Percentiles rank a stretch among this genome's conserved stretches.
phyloP scores from a whole-genome alignment of 768 basidiomycete species.

The Boletellus emodensis region DNA sequence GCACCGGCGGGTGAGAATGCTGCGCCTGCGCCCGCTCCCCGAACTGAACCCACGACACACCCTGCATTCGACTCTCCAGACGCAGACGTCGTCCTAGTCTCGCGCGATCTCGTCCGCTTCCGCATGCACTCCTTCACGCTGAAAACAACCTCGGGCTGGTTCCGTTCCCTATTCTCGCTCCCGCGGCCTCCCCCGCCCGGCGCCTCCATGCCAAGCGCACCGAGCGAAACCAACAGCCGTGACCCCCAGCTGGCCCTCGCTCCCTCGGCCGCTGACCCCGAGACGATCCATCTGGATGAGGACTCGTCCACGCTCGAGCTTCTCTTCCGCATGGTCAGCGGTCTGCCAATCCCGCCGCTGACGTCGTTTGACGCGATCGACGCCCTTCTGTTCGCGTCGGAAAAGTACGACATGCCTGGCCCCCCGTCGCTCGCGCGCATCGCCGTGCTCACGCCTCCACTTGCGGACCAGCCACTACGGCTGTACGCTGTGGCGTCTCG shows the following conservation, averaged over 20 bases:
- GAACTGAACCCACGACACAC: conserved; percentile 34
- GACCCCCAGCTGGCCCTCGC: conserved; percentile 1
- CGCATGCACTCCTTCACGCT: conserved; percentile 57
- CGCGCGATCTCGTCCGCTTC: conserved; percentile 49
- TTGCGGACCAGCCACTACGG: conserved; percentile 48
- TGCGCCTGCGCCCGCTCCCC: background rate
- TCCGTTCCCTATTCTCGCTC: conserved; percentile 52
- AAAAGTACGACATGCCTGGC: conserved; percentile 70
- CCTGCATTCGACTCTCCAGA: conserved; percentile 49
- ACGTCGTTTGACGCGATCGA: conserved; percentile 54
- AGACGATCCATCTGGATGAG: conserved; percentile 53
- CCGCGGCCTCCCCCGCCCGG: conserved; percentile 35
- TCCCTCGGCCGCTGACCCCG: conserved; percentile 20
- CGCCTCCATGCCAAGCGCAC: background rate
- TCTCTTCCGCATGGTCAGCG: conserved; percentile 59
- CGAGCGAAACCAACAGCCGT: background rate
- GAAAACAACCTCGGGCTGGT: conserved; percentile 59
- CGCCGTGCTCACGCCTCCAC: conserved; percentile 48
- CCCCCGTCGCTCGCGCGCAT: conserved; percentile 58
- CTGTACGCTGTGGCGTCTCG: conserved; percentile 54
- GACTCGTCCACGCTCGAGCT: conserved; percentile 51
- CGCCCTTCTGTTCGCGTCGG: conserved; percentile 54
- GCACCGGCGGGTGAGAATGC: background rate
- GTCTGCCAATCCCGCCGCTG: conserved; percentile 48
- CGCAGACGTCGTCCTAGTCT: conserved; percentile 51